Base-by-base conservation (phyloP, 78 protist species). In the Planoprotostelium fungivorum region DNA sequence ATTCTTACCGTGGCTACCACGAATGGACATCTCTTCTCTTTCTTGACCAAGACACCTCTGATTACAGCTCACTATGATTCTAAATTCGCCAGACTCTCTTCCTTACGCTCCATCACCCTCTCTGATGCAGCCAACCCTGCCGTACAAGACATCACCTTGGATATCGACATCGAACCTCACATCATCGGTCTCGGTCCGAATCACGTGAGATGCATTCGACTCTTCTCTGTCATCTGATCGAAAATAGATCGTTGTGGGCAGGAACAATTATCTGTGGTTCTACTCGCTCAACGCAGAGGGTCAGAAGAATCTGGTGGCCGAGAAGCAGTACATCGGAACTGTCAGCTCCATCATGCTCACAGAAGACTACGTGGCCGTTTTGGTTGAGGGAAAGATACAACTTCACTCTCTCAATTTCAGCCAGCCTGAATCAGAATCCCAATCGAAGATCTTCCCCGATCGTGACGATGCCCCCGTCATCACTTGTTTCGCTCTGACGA, bases 261-360 rank as follows among this genome's bases (percentile, higher is more conserved):
- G 90, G 92, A 96, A 96, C 91, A 95, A 94, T 88, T 28, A n/a
- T 34, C 91, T 89, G 35, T 84, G 93, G 89, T 90, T 88, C 94
- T 92, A 94, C 92, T 0, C 63, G 36, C 25, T 88, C 38, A 25
- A 9, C 51, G 38, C 51, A 29, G 89, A 29, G 63, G 35, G 37
- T 28, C 34, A 1, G 63, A 51, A 51, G 73, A 16, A 5, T 25
- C 73, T 51, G 73, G 73, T 51, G 73, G 73, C 31, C 5, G 73
- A 51, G 73, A 51, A 51, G 73, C 73, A 51, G 16, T 51, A 51
- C 16, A 5, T 51, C 73, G 73, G 73, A 5, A 51, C 73, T 25
- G 16, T 51, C 73, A 51, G 31, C 16, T 51, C 73, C 73, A 51
- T 51, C 73, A 51, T 51, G 73, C 73, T 51, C 31, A 51, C 73